Evolutionary conservation across 2,329 filamentous ascomycete species (phyloP), one percentile per base, ranked within the genome.

Genomic region (Zymoseptoria passerinii): DNA sequence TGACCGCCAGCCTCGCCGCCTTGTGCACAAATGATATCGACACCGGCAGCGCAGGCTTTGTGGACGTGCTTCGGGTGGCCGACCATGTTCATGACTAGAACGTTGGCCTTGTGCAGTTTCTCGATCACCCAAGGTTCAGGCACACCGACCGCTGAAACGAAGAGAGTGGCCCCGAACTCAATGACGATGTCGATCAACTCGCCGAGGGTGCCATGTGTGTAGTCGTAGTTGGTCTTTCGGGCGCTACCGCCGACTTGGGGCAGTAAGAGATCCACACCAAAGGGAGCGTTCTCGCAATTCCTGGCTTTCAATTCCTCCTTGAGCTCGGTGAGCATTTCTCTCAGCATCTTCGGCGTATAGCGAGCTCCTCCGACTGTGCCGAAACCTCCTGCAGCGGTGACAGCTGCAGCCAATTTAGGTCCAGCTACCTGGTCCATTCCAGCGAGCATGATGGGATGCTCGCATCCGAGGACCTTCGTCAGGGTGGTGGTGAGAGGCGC

Each of bases 81-180:
- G 73, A 97, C 90, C 92, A 97, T 97, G 85, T 97, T 97, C 92
- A 96, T 96, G 81, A 94, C 95, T 63, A 95, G 81, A 65, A 97
- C 83, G 65, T 91, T 91, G 70, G 85, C 79, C 72, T 85, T 83
- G 83, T 97, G 92, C 49, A 97, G 85, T 72, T 83, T 88, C 65
- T 97, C 90, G 69, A 97, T 90, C 58, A 96, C 87, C 66, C 82
- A 79, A 76, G 88, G 89, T 64, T 92, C 89, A 35, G 92, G 91
- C 0, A 13, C 96, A 87, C 92, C 92, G 72, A 97, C 90, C 68
- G 92, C 92, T 54, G 89, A 96, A 67, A 97, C 92, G 78, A 97
- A 97, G 60, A 97, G 84, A 75, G 85, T 91, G 60, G 90, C 88
- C 63, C 89, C 89, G 57, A 86, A 89, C 70, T 94, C 87, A 77